phyloP scores from a whole-genome alignment of 2,329 filamentous ascomycete species.

The Macrophomina pseudophaseolina region DNA sequence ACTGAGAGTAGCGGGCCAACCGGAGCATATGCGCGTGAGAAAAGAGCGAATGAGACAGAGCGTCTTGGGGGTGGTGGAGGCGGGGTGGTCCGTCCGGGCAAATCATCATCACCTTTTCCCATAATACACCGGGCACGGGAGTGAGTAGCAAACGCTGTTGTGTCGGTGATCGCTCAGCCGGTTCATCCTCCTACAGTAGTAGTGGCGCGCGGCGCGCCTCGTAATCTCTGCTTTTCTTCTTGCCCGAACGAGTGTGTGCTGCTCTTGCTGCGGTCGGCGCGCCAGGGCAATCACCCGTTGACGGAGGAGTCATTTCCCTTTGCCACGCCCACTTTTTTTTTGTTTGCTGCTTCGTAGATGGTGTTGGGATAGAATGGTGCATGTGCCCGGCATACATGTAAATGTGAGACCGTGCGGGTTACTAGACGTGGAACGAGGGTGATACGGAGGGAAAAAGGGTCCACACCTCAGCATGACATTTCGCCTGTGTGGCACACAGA shows the following conservation, averaged over 20 bases:
- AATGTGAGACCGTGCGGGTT: too few relatives aligned
- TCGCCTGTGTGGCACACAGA: neutral
- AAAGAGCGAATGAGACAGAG: neutral
- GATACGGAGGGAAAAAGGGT: too few relatives aligned
- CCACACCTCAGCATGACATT: too few relatives aligned
- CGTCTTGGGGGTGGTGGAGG: neutral
- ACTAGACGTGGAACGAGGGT: too few relatives aligned
- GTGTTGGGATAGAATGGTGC: neutral
- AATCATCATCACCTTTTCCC: neutral
- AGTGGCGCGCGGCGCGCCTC: neutral
- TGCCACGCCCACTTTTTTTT: neutral
- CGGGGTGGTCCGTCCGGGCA: neutral
- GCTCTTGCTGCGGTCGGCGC: neutral
- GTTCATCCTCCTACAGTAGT: neutral
- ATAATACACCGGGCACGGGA: too few relatives aligned
- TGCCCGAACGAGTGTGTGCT: neutral
- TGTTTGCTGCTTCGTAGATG: neutral
- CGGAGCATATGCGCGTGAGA: neutral
- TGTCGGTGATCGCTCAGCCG: neutral
- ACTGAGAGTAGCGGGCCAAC: neutral
- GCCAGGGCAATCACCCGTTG: neutral
- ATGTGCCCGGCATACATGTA: too few relatives aligned
- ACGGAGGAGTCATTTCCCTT: neutral
- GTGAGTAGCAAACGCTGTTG: neutral
- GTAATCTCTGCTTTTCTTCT: neutral